Conservation (phyloP, 2,329 filamentous ascomycete species). For the Penicillium palitans region DNA sequence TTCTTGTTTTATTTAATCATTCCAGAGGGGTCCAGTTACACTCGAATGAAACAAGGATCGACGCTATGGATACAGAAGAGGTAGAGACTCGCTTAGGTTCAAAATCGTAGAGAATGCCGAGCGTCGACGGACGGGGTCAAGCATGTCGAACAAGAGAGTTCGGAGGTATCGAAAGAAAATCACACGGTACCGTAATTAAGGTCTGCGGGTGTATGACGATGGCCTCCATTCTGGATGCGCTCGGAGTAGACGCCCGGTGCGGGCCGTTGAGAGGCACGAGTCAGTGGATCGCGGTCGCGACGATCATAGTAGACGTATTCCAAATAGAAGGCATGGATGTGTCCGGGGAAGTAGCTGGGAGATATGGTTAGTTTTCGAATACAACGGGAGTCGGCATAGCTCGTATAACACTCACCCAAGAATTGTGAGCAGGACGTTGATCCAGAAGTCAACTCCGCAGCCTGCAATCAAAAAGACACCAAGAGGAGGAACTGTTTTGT, state of each 20-base stretch:
- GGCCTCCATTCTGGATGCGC: constrained; percentile 42
- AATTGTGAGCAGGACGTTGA: constrained; percentile 67
- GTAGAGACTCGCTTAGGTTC: background rate
- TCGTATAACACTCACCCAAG: constrained; percentile 53
- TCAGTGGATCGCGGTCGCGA: constrained; percentile 33
- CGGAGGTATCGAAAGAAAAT: background rate
- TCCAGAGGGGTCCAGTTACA: background rate
- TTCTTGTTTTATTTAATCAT: background rate
- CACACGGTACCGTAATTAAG: constrained; percentile 30
- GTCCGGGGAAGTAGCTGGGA: constrained; percentile 69
- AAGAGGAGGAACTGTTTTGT: constrained; percentile 60
- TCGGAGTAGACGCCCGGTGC: constrained; percentile 45
- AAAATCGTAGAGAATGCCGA: background rate
- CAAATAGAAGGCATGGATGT: constrained; percentile 77
- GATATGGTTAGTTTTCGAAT: constrained; percentile 11
- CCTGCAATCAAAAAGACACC: constrained; percentile 66
- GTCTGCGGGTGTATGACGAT: constrained; percentile 7
- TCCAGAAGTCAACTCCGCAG: constrained; percentile 64
- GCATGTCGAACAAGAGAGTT: background rate
- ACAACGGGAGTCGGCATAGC: background rate
- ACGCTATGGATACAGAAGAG: constrained; percentile 3
- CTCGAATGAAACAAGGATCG: background rate
- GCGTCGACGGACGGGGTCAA: background rate
- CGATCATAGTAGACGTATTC: constrained; percentile 82
- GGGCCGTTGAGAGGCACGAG: constrained; percentile 19